These are phyloP conservation scores for Pleurostoma richardsiae DNA, from an alignment of 2,329 filamentous ascomycete species.

Conservation along the genomic window DNA sequence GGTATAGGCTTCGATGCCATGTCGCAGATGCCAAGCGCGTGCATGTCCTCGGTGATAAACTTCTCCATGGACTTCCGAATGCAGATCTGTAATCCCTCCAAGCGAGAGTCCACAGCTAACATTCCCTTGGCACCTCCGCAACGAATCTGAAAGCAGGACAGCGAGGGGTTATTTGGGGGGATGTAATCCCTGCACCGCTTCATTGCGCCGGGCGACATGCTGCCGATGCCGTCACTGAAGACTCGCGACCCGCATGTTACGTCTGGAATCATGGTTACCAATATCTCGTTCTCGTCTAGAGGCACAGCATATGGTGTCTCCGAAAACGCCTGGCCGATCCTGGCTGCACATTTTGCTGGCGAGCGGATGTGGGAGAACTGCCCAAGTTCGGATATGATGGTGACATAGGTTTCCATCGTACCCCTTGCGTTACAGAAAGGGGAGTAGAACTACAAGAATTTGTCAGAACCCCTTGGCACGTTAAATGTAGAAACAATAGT, in stretches of 20 bases:
- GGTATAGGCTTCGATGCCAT: conserved; percentile 61
- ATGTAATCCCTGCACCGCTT: conserved; percentile 54
- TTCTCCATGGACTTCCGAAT: conserved; percentile 77
- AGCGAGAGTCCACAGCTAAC: conserved; percentile 61
- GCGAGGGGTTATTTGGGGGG: conserved; percentile 37
- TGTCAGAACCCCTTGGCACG: background rate
- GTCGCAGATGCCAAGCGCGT: conserved; percentile 67
- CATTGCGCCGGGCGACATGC: conserved; percentile 58
- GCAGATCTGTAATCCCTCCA: conserved; percentile 52
- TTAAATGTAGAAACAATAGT: too few relatives aligned
- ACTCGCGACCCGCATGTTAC: conserved; percentile 48
- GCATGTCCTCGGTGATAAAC: conserved; percentile 52
- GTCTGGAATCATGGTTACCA: conserved; percentile 35
- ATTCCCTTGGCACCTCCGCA: conserved; percentile 74
- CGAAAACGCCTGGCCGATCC: conserved; percentile 66
- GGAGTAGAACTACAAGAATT: conserved; percentile 37
- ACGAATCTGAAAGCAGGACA: conserved; percentile 71
- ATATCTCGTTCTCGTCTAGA: conserved; percentile 31
- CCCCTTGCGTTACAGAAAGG: conserved; percentile 32
- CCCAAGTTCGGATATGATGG: conserved; percentile 43
- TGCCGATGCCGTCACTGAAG: conserved; percentile 79
- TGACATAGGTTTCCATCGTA: conserved; percentile 26
- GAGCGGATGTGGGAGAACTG: conserved; percentile 44
- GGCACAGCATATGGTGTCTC: conserved; percentile 64
- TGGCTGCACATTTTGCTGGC: conserved; percentile 51